Conservation (phyloP, 225 moss, liverwort and hornwort species). For the Asterella californica region DNA sequence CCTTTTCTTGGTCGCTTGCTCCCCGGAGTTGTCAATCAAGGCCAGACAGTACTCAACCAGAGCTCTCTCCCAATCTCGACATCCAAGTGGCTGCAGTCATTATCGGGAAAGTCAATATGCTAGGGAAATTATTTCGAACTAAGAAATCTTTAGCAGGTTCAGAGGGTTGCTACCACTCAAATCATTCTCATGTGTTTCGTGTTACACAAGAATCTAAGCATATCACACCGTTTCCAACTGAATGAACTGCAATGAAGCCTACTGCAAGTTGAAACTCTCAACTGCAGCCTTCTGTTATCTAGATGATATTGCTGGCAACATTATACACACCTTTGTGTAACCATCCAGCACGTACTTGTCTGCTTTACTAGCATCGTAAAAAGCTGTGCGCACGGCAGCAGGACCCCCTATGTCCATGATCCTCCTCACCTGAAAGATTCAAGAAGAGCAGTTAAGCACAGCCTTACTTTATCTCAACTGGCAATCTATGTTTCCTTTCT, state of each 20-base stretch:
- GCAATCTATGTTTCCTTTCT: neutral
- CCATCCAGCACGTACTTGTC: conserved; percentile 74
- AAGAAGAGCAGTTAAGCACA: neutral
- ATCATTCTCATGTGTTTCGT: neutral
- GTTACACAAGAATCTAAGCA: neutral
- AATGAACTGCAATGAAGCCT: neutral
- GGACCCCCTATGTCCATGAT: conserved; percentile 81
- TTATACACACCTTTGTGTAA: conserved; percentile 68
- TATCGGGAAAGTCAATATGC: neutral
- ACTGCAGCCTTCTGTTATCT: neutral
- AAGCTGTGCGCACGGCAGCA: conserved; percentile 75
- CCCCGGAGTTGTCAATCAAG: conserved; percentile 45
- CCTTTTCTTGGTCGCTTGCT: conserved; percentile 35
- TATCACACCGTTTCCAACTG: neutral
- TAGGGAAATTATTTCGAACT: neutral
- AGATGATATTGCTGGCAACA: neutral
- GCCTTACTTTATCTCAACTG: neutral
- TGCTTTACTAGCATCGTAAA: conserved; percentile 60
- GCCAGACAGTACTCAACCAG: conserved; percentile 81
- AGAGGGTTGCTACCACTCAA: too few relatives aligned
- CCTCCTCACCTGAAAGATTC: conserved; percentile 47
- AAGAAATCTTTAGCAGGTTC: too few relatives aligned
- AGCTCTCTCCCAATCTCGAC: conserved; percentile 90
- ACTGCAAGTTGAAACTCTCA: neutral
- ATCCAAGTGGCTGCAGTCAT: conserved; percentile 70